Evolutionary conservation across 306 rosid genomes (phyloP).

Genomic region (Psophocarpus tetragonolobus): DNA sequence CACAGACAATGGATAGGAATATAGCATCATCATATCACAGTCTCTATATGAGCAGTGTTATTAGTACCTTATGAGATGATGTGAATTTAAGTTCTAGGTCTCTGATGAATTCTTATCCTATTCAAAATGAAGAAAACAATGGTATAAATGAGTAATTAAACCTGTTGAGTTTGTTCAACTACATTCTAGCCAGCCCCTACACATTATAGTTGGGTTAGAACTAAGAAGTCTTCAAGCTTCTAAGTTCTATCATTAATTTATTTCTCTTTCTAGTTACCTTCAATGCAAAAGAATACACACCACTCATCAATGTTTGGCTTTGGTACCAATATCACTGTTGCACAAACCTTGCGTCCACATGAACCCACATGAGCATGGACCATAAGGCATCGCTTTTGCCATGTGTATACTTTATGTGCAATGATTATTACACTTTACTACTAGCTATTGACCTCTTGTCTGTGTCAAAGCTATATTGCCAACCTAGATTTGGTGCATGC

Average conservation of each 20-base stretch:
- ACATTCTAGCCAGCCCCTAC: conserved; percentile 31
- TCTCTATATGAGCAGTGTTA: background rate
- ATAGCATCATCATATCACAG: conserved; percentile 23
- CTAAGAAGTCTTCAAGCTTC: conserved; percentile 7
- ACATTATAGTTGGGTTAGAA: background rate
- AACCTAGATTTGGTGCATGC: conserved; percentile 41
- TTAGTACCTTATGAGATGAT: conserved; percentile 31
- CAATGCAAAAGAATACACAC: conserved; percentile 14
- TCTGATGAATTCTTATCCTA: conserved; percentile 7
- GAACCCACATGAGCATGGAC: conserved; percentile 50
- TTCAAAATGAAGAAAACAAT: conserved; percentile 16
- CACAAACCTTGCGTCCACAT: conserved; percentile 35
- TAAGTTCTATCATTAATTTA: background rate
- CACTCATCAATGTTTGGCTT: conserved; percentile 20
- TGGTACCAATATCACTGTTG: conserved; percentile 25
- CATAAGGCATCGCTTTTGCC: conserved; percentile 39
- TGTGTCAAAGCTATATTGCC: conserved; percentile 40
- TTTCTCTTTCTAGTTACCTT: background rate
- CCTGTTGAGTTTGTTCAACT: conserved; percentile 17
- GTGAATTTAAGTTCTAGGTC: conserved; percentile 37
- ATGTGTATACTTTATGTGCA: conserved; percentile 40
- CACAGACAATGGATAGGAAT: conserved; percentile 10
- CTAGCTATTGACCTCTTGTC: conserved; percentile 32
- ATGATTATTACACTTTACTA: conserved; percentile 34
- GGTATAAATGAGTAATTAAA: background rate